Evolutionary conservation across 2,329 filamentous ascomycete species (phyloP).

Genomic region (Penicillium sp.): DNA sequence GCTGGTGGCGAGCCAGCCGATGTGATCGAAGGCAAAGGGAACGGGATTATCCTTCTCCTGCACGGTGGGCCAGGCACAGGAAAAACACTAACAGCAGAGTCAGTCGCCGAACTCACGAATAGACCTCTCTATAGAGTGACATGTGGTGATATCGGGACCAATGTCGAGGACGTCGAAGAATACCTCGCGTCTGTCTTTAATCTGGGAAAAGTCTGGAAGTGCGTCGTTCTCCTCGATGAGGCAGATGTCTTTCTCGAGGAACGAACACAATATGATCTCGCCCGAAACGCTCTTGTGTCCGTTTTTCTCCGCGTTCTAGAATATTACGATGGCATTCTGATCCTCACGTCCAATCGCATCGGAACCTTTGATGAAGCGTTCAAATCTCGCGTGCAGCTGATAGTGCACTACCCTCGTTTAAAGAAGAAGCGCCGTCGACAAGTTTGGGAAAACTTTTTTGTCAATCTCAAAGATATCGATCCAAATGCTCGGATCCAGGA

Average conservation of each 20-base stretch:
- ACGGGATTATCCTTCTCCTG: constrained; percentile 47
- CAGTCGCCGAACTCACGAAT: constrained; percentile 36
- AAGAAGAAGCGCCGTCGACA: background rate
- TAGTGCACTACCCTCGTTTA: constrained; percentile 1
- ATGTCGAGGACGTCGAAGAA: constrained; percentile 32
- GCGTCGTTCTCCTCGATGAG: constrained; percentile 26
- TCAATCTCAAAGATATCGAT: background rate
- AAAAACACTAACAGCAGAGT: constrained; percentile 83
- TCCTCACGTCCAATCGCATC: constrained; percentile 35
- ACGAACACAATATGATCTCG: background rate
- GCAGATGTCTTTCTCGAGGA: constrained; percentile 24
- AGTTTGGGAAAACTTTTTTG: background rate
- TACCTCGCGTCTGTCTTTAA: constrained; percentile 34
- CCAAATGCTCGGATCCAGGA: background rate
- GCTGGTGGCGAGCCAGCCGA: background rate
- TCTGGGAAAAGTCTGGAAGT: constrained; percentile 36
- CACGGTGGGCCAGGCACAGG: constrained; percentile 93
- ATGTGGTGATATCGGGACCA: constrained; percentile 33
- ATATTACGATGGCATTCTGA: constrained; percentile 35
- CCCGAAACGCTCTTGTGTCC: constrained; percentile 23
- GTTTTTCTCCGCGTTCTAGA: constrained; percentile 36
- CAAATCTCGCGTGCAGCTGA: constrained; percentile 27
- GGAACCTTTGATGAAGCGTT: constrained; percentile 31
- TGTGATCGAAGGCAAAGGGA: background rate
- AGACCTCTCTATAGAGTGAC: constrained; percentile 33